phyloP scores from a whole-genome alignment of 192 early-diverging fungal species.

The Umbelopsis isabellina region DNA sequence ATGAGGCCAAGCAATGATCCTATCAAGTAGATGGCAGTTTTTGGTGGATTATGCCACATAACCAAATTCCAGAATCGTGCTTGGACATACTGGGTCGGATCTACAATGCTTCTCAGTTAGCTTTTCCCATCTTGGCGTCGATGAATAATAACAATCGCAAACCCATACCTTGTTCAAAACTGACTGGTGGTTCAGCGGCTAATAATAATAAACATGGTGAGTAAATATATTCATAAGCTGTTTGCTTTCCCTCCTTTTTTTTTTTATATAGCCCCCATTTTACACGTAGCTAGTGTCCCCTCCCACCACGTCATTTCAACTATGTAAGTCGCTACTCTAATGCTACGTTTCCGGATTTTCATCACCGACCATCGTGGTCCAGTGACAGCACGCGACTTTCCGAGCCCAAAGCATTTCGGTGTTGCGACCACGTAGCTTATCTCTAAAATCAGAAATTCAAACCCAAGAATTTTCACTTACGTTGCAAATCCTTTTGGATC shows the following conservation, averaged over 20 bases:
- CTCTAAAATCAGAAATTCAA: not conserved
- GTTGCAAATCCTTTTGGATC: constrained; percentile 18
- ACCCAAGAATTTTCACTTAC: not conserved
- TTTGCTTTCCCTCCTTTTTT: not conserved
- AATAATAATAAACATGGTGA: not conserved
- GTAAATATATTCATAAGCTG: not conserved
- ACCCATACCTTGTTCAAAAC: constrained; percentile 18
- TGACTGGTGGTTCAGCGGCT: constrained; percentile 18
- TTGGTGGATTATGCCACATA: constrained; percentile 39
- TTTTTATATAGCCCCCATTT: not conserved
- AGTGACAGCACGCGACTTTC: constrained; percentile 20
- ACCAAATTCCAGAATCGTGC: constrained; percentile 31
- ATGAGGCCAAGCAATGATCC: constrained; percentile 27
- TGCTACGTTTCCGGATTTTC: not conserved
- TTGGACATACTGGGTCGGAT: constrained; percentile 33
- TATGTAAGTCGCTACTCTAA: not conserved
- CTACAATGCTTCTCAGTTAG: not conserved
- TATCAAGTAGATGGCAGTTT: constrained; percentile 25
- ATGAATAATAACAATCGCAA: not conserved
- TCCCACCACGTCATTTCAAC: not conserved
- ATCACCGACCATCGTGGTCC: not conserved
- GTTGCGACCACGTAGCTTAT: not conserved
- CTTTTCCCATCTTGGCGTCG: not conserved
- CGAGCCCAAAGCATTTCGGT: not conserved
- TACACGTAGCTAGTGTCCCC: not conserved